Evolutionary conservation across 75 land plant species (phyloP).

Genomic region (Gnetum montanum): DNA sequence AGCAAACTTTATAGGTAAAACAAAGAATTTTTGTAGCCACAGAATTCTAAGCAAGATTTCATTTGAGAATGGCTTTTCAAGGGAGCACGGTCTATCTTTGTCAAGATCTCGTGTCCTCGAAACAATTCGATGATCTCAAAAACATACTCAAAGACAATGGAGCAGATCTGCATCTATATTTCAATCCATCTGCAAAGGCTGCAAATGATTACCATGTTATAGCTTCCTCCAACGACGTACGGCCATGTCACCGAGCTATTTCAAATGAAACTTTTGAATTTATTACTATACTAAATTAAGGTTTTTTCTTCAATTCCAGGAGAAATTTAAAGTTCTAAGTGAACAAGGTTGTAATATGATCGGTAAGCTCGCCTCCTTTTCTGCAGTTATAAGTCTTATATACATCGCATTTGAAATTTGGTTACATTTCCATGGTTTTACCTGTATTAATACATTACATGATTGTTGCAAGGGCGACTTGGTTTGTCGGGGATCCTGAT

Average conservation of each 20-base stretch:
- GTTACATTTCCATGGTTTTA: neutral
- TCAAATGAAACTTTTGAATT: neutral
- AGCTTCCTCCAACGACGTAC: slow-evolving; percentile 45
- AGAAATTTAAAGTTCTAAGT: slow-evolving; percentile 54
- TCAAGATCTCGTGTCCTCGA: slow-evolving; percentile 59
- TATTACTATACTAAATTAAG: neutral
- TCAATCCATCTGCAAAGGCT: slow-evolving; percentile 51
- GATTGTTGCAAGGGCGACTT: neutral
- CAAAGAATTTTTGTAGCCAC: too few species aligned
- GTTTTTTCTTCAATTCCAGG: slow-evolving; percentile 33
- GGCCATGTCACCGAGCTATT: neutral
- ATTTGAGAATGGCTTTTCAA: slow-evolving; percentile 37
- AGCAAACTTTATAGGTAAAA: too few species aligned
- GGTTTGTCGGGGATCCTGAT: too few species aligned
- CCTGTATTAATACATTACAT: neutral
- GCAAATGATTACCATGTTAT: slow-evolving; percentile 68
- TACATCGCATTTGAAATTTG: neutral
- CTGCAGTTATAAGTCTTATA: neutral
- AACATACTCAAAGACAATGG: slow-evolving; percentile 65
- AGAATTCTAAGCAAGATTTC: too few species aligned
- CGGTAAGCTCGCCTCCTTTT: slow-evolving; percentile 24
- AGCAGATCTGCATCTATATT: slow-evolving; percentile 51
- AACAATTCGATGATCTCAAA: slow-evolving; percentile 56
- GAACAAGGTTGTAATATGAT: slow-evolving; percentile 70
- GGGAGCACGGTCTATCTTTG: slow-evolving; percentile 75